Percentiles rank a stretch among this genome's conserved stretches.
These are phyloP conservation scores for Ogataea trehaloabstinens DNA, from an alignment of 805 yeast species.

Conservation along the genomic window DNA sequence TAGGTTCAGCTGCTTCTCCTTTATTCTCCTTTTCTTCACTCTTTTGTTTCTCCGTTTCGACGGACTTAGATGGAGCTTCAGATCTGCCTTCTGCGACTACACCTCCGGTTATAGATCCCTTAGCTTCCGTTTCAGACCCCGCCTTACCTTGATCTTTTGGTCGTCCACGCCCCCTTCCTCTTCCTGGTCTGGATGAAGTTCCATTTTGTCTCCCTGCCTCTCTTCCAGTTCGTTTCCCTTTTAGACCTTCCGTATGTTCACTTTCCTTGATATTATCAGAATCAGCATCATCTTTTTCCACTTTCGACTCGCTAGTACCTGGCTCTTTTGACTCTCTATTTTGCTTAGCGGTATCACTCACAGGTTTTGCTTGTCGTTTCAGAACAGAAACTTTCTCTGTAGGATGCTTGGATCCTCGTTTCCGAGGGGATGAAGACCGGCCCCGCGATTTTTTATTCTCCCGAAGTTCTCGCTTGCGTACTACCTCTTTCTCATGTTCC, in stretches of 20 bases:
- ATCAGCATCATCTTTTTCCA: background rate
- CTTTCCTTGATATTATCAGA: background rate
- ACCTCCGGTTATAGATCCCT: background rate
- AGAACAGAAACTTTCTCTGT: background rate
- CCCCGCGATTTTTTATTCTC: constrained; percentile 1
- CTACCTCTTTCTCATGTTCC: constrained; percentile 17
- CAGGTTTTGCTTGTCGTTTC: background rate
- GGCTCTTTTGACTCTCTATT: background rate
- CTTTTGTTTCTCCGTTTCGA: background rate
- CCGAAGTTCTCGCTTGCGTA: constrained; percentile 2
- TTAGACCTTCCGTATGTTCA: background rate
- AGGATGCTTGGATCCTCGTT: background rate
- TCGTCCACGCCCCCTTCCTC: constrained; percentile 2
- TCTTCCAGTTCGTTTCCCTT: background rate
- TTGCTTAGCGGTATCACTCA: background rate
- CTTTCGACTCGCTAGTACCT: background rate
- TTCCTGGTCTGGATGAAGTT: background rate
- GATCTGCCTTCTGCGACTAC: background rate
- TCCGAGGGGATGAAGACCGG: constrained; percentile 2
- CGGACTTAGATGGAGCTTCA: background rate
- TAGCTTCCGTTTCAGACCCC: background rate
- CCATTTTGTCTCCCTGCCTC: background rate
- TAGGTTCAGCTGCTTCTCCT: background rate
- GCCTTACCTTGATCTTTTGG: background rate
- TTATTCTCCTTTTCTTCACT: background rate